Conservation (phyloP, 345 rosid genomes). For the Aquilaria yunnanensis region DNA sequence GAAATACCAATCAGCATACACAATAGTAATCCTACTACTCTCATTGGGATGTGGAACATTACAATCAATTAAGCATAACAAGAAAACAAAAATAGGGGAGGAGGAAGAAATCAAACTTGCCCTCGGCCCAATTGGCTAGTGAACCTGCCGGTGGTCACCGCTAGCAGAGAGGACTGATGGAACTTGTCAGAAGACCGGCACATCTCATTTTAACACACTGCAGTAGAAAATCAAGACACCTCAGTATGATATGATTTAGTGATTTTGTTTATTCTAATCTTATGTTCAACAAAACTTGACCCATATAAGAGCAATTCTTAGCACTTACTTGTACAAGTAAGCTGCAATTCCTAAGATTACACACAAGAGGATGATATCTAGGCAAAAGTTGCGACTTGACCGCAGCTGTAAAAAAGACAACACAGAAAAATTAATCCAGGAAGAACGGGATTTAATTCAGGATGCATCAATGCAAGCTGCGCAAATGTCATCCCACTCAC, state of each 20-base stretch:
- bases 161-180: not conserved
- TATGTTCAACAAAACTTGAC: not conserved
- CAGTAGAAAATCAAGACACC: constrained; percentile 7
- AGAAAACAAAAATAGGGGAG: too few species aligned
- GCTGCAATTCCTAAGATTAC: constrained; percentile 84
- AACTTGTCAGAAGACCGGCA: not conserved
- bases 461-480: not conserved
- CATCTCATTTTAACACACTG: constrained; percentile 40
- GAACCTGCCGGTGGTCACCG: too few species aligned
- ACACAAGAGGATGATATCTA: constrained; percentile 76
- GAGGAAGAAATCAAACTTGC: too few species aligned
- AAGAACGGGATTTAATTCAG: not conserved
- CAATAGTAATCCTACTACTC: too few species aligned
- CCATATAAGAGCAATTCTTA: not conserved
- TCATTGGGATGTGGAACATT: too few species aligned
- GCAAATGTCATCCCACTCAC: constrained; percentile 21
- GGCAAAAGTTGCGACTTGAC: constrained; percentile 90
- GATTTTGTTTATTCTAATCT: not conserved
- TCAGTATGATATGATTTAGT: not conserved
- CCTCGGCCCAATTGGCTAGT: too few species aligned
- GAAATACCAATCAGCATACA: too few species aligned
- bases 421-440: not conserved
- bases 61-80: too few species aligned
- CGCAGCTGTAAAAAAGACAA: constrained; percentile 44
- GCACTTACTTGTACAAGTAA: constrained; percentile 76